phyloP scores from a whole-genome alignment of 495 filamentous ascomycete species.

The Trypethelium eluteriae region DNA sequence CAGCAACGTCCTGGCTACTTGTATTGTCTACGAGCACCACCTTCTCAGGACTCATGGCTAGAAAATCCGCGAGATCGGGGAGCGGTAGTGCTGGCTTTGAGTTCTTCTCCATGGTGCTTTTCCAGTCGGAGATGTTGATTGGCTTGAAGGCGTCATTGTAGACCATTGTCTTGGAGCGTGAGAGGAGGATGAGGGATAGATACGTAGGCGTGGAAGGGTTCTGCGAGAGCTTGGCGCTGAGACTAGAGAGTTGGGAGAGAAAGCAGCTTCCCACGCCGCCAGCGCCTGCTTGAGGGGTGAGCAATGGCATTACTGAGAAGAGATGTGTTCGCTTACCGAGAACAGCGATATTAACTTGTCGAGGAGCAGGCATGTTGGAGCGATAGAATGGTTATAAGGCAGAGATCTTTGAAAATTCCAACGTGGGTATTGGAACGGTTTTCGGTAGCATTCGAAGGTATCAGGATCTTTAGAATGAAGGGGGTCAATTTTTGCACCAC shows the following conservation, averaged over 20 bases:
- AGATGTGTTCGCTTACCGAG: constrained; percentile 33
- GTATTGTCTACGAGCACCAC: constrained; percentile 90
- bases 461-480: no score
- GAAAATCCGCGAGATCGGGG: constrained; percentile 60
- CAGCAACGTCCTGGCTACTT: constrained; percentile 69
- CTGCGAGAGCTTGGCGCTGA: constrained; percentile 46
- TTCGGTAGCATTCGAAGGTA: no score
- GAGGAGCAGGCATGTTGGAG: constrained; percentile 26
- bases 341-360: constrained; percentile 36
- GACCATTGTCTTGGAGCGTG: constrained; percentile 70
- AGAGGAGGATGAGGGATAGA: constrained; percentile 69
- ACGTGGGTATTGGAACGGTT: no score
- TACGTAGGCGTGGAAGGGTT: constrained; percentile 46
- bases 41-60: constrained; percentile 60
- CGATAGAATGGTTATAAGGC: neutral
- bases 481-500: no score
- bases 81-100: constrained; percentile 52
- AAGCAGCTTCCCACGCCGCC: constrained; percentile 91
- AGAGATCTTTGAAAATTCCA: no score
- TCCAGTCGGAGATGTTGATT: constrained; percentile 33
- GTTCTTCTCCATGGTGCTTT: constrained; percentile 43
- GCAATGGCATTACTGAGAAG: constrained; percentile 14
- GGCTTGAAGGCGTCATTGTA: constrained; percentile 51
- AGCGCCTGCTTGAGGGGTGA: constrained; percentile 50
- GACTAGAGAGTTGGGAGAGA: constrained; percentile 63